A percentile compares a stretch with the other conserved stretches of the same genome.
phyloP scores from a whole-genome alignment of 208 protist species.

The Crithidia mellificae region DNA sequence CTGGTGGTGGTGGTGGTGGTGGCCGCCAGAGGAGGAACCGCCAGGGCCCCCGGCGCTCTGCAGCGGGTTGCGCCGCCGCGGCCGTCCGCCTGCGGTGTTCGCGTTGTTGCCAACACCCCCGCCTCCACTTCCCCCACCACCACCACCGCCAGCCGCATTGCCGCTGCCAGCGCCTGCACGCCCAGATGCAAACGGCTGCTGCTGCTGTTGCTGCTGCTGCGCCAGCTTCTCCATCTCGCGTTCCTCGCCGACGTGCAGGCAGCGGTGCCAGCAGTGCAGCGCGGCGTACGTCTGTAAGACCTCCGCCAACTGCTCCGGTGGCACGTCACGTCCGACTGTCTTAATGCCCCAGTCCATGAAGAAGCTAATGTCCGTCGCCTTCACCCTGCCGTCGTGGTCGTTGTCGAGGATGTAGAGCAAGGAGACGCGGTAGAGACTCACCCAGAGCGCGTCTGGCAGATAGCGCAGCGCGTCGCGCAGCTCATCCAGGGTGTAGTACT shows the following conservation, averaged over 20 bases:
- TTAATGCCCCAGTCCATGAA: constrained; percentile 68
- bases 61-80: constrained; percentile 2
- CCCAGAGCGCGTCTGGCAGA: constrained; percentile 57
- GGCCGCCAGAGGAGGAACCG: neutral
- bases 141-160: neutral
- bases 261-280: constrained; percentile 63
- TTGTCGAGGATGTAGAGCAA: constrained; percentile 69
- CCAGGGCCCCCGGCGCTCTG: neutral
- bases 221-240: constrained; percentile 9
- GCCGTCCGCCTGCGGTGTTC: neutral
- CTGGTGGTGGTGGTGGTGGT: neutral
- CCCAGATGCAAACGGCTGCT: too few relatives aligned
- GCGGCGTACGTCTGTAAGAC: constrained; percentile 52
- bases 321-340: constrained; percentile 34
- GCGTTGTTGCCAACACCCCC: neutral
- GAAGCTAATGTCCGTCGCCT: constrained; percentile 41
- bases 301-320: constrained; percentile 53
- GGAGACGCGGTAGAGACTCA: constrained; percentile 55
- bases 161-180: neutral
- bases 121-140: neutral
- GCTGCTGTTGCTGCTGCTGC: constrained; percentile 25
- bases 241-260: constrained; percentile 36
- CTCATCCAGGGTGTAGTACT: constrained; percentile 59
- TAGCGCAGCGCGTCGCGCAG: constrained; percentile 48
- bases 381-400: constrained; percentile 66